Evolutionary conservation across 2,329 filamentous ascomycete genomes (phyloP), one percentile per base, ranked within the genome.

Genomic region (Hymenoscyphus infarciens): DNA sequence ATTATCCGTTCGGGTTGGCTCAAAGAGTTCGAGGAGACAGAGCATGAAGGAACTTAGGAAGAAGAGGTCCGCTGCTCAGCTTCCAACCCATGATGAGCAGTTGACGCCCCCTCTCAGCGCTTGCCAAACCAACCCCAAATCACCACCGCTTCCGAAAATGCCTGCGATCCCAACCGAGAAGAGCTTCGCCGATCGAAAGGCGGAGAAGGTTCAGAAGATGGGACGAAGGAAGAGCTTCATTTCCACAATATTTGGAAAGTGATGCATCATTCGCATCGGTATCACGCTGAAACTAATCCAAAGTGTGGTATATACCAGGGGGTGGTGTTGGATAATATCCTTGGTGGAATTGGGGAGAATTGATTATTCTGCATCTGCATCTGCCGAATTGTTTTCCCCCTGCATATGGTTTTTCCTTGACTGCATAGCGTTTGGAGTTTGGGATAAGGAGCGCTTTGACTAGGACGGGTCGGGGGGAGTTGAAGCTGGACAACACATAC

Each of bases 191-290:
- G 69, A 72, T 62, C 56, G 45, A 11, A 69, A 72, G 39, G 65
- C 70, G 11, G 66, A 70, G 38, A 70, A 68, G 61, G 66, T 58
- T 5, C 70, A 70, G 62, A 74, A 70, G 49, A 69, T 80, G 33
- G 76, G 73, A 35, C 73, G 75, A 57, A 77, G 76, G 66, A 82
- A 77, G 71, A 82, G 80, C 66, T 81, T 82, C 54, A 77, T 82
- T 38, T 74, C 78, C 3, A 74, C 73, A 3, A 68, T 82, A 10
- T 81, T 82, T 69, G 74, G 76, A 13, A 74, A 63, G 42, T 60
- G 59, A 52, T 52, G 19, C 2, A 22, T 25, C 15, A 22, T 25
- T 22, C 10, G 25, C 45, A 25, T 52, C 45, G 45, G 10, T 16
- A 22, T 15, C 16, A 22, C 11, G 45, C 45, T 52, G 45, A 52